Evolutionary conservation across 257 asterid species (phyloP), one percentile per base, ranked within the genome.

Genomic region (Leptodermis oblonga): DNA sequence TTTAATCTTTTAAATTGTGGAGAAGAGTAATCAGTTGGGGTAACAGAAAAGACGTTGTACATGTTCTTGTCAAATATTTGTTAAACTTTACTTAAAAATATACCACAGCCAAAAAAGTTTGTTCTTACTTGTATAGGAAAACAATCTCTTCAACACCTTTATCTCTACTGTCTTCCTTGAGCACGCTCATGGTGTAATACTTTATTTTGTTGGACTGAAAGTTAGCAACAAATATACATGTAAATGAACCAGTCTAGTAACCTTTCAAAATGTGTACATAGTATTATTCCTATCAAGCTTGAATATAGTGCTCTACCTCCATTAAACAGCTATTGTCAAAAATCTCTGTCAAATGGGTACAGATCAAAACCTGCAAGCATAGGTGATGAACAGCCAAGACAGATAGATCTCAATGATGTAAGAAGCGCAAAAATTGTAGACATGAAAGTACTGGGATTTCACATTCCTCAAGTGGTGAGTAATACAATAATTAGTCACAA

Each of bases 271-370:
- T 56, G 26, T 22, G n/a, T 22, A 20, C 23, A 59, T 33, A 7
- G n/a, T 33, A 7, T 55, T 45, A n/a, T 52, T 52, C 56, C 20
- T 15, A 26, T 23, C 31, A 59, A 69, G 52, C 48, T 59, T n/a
- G 63, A 72, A 31, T 49, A 70, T 62, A 54, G 65, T 59, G 61
- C 59, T 67, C 46, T 88, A 93, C 99, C 97, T 88, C 87, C 75
- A 75, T 68, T 67, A 89, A 75, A 81, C 79, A 85, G 76, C 88
- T 83, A 73, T 80, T 83, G 81, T 87, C 88, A 82, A 93, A 86
- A 68, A 93, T 82, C 87, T 93, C 99, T 41, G 88, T 88, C 86
- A 93, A 83, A 83, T 93, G 99, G 69, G 99, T 93, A 73, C 96
- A 90, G 49, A 90, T 77, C 83, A 93, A 68, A 76, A 93, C 97